Percentiles rank a stretch among this genome's conserved stretches.
Evolutionary conservation across 2,329 filamentous ascomycete genomes (phyloP).

Genomic region (Alternaria sp.): DNA sequence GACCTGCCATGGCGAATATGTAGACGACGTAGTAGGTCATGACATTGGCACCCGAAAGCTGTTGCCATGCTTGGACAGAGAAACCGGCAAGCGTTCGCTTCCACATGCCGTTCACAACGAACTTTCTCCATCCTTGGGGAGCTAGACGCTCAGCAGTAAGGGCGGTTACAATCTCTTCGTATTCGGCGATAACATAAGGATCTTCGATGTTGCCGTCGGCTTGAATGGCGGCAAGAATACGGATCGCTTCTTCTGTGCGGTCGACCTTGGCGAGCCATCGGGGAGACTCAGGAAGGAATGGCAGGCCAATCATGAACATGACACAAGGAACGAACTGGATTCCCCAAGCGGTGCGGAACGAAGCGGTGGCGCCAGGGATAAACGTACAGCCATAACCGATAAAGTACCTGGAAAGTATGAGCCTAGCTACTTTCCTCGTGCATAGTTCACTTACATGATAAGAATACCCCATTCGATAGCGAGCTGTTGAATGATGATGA

Average conservation of each 20-base stretch:
- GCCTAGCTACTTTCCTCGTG: neutral
- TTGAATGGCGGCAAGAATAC: slow-evolving; percentile 55
- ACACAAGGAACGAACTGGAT: slow-evolving; percentile 51
- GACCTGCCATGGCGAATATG: slow-evolving; percentile 76
- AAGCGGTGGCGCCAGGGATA: slow-evolving; percentile 34
- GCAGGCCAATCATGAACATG: slow-evolving; percentile 57
- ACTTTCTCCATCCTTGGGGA: slow-evolving; percentile 74
- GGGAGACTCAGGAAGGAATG: slow-evolving; percentile 59
- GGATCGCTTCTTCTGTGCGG: slow-evolving; percentile 55
- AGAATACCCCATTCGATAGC: slow-evolving; percentile 72
- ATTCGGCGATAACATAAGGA: slow-evolving; percentile 72
- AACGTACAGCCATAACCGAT: slow-evolving; percentile 50
- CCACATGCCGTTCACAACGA: slow-evolving; percentile 76
- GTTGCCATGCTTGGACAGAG: slow-evolving; percentile 79
- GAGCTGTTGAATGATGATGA: slow-evolving; percentile 78
- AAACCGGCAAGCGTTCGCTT: slow-evolving; percentile 76
- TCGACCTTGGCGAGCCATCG: slow-evolving; percentile 58
- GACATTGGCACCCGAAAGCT: slow-evolving; percentile 79
- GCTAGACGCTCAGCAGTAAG: slow-evolving; percentile 77
- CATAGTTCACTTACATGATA: slow-evolving; percentile 38
- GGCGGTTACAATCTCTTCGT: slow-evolving; percentile 76
- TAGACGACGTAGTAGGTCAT: slow-evolving; percentile 55
- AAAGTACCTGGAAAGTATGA: slow-evolving; percentile 46
- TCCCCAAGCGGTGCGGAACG: slow-evolving; percentile 51
- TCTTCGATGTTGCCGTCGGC: slow-evolving; percentile 69